Percentiles rank a stretch among this genome's conserved stretches.
Conservation (phyloP, 805 yeast species). For the Yarrowia sp. region DNA sequence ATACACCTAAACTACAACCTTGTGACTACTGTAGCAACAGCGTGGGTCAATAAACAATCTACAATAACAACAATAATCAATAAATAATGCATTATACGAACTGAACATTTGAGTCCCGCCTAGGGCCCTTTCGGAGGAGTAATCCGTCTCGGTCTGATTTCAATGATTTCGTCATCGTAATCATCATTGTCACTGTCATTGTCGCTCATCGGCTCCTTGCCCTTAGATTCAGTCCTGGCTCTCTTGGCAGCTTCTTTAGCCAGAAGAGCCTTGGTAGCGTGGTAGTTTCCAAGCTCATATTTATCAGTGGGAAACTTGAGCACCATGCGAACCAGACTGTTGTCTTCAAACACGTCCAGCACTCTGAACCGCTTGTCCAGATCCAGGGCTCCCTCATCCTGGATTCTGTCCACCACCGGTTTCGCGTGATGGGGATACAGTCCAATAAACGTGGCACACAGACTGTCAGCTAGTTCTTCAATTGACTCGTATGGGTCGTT, state of each 20-base stretch:
- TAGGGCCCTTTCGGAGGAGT: not conserved
- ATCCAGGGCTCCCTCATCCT: not conserved
- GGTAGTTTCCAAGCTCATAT: conserved; percentile 6
- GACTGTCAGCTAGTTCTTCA: conserved; percentile 1
- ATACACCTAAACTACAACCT: no score
- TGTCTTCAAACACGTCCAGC: not conserved
- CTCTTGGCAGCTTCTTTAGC: not conserved
- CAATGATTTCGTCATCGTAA: not conserved
- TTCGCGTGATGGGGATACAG: conserved; percentile 9
- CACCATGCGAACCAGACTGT: conserved; percentile 8
- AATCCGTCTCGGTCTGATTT: not conserved
- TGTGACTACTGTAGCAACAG: no score
- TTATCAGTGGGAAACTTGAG: conserved; percentile 2
- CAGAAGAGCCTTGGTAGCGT: not conserved
- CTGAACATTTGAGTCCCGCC: no score
- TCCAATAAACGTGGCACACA: not conserved
- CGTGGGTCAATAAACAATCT: no score
- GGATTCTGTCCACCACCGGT: not conserved
- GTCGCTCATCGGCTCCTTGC: not conserved
- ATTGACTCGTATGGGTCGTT: not conserved
- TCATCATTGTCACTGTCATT: not conserved
- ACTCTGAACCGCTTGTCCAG: not conserved
- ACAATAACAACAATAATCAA: not conserved
- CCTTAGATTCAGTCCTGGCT: not conserved
- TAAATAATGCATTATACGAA: not conserved